Percentiles rank a stretch among this genome's conserved stretches.
phyloP scores from a whole-genome alignment of 2,329 filamentous ascomycete species.

The Celoporthe dispersa region DNA sequence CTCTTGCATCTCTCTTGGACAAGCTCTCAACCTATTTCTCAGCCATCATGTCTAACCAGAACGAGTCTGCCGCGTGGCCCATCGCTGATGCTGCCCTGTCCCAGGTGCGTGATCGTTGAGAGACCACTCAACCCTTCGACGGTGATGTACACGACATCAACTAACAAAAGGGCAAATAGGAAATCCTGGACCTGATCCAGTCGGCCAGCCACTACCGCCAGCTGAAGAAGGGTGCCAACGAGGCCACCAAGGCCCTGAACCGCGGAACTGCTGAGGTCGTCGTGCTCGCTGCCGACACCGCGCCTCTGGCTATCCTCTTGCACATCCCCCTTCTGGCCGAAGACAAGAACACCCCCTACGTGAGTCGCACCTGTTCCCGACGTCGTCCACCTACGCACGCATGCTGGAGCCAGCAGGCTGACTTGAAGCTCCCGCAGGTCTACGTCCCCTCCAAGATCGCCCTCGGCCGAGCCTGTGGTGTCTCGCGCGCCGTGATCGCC shows the following conservation, averaged over 20 bases:
- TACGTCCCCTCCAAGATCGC: constrained; percentile 79
- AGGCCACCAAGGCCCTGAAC: constrained; percentile 85
- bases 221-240: constrained; percentile 89
- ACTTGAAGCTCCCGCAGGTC: constrained; percentile 56
- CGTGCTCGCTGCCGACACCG: constrained; percentile 86
- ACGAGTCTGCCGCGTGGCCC: constrained; percentile 62
- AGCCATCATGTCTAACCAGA: constrained; percentile 37
- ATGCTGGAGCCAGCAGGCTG: neutral
- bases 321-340: constrained; percentile 89
- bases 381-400: neutral
- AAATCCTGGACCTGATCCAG: constrained; percentile 83
- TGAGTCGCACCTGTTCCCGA: neutral
- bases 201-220: constrained; percentile 71
- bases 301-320: constrained; percentile 83
- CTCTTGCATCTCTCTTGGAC: neutral
- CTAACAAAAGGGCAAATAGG: constrained; percentile 57
- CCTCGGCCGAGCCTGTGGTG: constrained; percentile 87
- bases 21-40: constrained; percentile 12
- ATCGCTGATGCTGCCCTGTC: constrained; percentile 62
- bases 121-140: constrained; percentile 51
- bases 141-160: neutral
- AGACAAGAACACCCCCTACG: constrained; percentile 62
- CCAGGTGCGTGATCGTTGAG: constrained; percentile 16
- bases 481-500: constrained; percentile 84
- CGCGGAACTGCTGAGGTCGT: constrained; percentile 89